Percentiles rank a stretch among this genome's conserved stretches.
Evolutionary conservation across 2,329 filamentous ascomycete genomes (phyloP).

Genomic region (Colletotrichum sublineola): DNA sequence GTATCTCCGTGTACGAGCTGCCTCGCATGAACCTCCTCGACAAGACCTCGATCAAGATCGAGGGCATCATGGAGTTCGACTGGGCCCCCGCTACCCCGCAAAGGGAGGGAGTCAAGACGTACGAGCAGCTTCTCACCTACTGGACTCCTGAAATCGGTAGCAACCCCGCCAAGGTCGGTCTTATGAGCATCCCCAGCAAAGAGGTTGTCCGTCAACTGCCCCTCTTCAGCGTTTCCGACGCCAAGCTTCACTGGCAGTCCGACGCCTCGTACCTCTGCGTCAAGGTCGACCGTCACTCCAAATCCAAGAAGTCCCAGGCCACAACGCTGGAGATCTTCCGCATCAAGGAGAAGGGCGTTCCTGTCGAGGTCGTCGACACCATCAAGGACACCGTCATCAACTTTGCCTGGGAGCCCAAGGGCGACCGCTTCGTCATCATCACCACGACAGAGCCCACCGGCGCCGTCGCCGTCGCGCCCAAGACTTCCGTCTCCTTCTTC

Average conservation of each 20-base stretch:
- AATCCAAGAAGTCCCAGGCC: slow-evolving; percentile 97
- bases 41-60: slow-evolving; percentile 94
- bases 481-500: slow-evolving; percentile 96
- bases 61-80: slow-evolving; percentile 97
- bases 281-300: slow-evolving; percentile 98
- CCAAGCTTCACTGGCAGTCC: slow-evolving; percentile 99
- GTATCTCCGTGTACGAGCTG: slow-evolving; percentile 91
- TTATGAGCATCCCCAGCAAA: slow-evolving; percentile 97
- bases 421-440: slow-evolving; percentile 96
- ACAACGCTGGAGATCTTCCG: slow-evolving; percentile 99
- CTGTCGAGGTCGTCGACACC: slow-evolving; percentile 96
- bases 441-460: slow-evolving; percentile 88
- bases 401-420: slow-evolving; percentile 99
- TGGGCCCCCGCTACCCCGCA: slow-evolving; percentile 90
- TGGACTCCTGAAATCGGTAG: slow-evolving; percentile 99
- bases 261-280: slow-evolving; percentile 94
- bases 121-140: slow-evolving; percentile 97
- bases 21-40: slow-evolving; percentile 91
- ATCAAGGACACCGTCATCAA: slow-evolving; percentile 99
- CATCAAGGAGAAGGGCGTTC: slow-evolving; percentile 95
- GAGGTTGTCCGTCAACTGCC: slow-evolving; percentile 95
- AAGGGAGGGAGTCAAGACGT: slow-evolving; percentile 87
- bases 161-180: slow-evolving; percentile 95
- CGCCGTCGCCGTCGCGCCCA: slow-evolving; percentile 86
- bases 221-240: slow-evolving; percentile 97